Evolutionary conservation across 306 rosid genomes (phyloP), one percentile per base, ranked within the genome.

Genomic region (Luffa aegyptiaca): DNA sequence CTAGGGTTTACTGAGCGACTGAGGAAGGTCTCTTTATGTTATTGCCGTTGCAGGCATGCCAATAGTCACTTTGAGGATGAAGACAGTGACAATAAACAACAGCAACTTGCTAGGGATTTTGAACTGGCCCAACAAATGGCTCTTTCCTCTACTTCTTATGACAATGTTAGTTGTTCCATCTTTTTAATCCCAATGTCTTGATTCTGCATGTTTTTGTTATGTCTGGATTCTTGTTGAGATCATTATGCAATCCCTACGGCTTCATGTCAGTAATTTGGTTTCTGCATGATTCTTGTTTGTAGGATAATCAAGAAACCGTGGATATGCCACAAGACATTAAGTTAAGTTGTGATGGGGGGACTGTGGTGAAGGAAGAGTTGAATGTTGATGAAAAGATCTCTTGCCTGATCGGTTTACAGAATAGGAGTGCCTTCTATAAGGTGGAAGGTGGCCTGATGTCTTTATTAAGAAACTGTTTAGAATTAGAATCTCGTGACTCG

Each of bases 401-500:
- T 80, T 81, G 86, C 75, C 80, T 90, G 89, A 82, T 89, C 89
- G 87, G 75, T 80, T 88, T 88, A 76, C 97, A 90, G 82, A 71
- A 62, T 9, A 87, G 81, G 77, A 80, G 87, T 63, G 11, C 78
- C 18, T 85, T 93, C 82, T 64, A 79, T 83, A 59, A 82, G 78
- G 90, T 94, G 85, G 90, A 88, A 84, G 83, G 59, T 51, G 97
- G 94, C 55, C 73, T 94, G 83, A 92, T 92, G 88, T 42, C 84
- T 41, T 82, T 92, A 75, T 83, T 92, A 81, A 87, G 87, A 85
- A 86, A 81, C 10, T 89, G 96, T 87, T 86, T 92, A 88, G 93
- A 92, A 82, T 84, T 81, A 61, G 98, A 92, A 88, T 69, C 85
- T 56, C 84, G 79, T 49, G 83, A 88, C 76, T 81, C 91, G 2